phyloP scores from a whole-genome alignment of 1,284 basidiomycete genomes.

The Coniophora puteana region DNA sequence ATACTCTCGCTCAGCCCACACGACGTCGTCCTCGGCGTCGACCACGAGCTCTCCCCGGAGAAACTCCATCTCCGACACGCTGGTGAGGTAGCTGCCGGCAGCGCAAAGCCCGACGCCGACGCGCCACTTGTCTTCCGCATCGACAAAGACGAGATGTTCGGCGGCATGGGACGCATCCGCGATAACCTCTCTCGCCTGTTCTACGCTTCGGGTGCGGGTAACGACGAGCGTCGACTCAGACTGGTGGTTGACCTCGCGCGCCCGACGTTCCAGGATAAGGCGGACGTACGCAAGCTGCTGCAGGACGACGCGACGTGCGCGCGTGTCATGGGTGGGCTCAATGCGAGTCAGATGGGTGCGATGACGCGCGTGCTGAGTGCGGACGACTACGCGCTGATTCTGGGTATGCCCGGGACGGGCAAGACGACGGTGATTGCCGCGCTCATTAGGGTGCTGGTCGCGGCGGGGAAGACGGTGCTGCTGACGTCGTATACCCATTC shows the following conservation, averaged over 20 bases:
- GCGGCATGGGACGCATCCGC: constrained; percentile 84
- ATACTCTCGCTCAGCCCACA: constrained; percentile 69
- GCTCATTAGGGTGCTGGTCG: constrained; percentile 78
- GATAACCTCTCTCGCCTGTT: constrained; percentile 91
- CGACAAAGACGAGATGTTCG: constrained; percentile 90
- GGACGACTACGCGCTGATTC: constrained; percentile 86
- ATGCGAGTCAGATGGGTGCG: constrained; percentile 73
- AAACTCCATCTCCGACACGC: too few relatives aligned
- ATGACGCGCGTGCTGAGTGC: constrained; percentile 76
- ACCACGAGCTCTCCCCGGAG: constrained; percentile 67
- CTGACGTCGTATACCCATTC: constrained; percentile 96
- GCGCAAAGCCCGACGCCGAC: constrained; percentile 16
- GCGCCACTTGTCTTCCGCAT: constrained; percentile 70
- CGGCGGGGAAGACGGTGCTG: constrained; percentile 82
- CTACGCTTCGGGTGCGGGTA: constrained; percentile 72
- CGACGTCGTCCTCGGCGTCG: constrained; percentile 73
- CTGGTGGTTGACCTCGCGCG: constrained; percentile 79
- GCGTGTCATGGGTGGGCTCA: constrained; percentile 43
- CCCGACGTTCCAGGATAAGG: constrained; percentile 57
- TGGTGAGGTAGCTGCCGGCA: too few relatives aligned
- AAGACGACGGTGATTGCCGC: constrained; percentile 96
- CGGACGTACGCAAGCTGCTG: constrained; percentile 19
- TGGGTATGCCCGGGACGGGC: constrained; percentile 98
- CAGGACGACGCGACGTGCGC: constrained; percentile 19
- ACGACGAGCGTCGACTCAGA: constrained; percentile 58